These are phyloP conservation scores for Fomitopsis pulvina DNA, from an alignment of 768 basidiomycete genomes.

Conservation along the genomic window DNA sequence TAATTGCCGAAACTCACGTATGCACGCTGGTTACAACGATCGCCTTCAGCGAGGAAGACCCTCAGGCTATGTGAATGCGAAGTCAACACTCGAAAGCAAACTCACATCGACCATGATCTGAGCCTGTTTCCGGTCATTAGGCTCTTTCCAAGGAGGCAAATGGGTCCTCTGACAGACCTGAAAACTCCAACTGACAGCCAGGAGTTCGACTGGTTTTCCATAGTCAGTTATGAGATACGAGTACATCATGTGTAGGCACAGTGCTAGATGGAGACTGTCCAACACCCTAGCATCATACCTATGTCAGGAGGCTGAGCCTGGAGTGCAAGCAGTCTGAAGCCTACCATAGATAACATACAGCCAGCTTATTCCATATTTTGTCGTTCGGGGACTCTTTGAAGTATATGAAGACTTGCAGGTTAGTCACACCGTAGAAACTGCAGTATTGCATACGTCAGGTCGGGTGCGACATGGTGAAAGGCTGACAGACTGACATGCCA, in stretches of 20 bases:
- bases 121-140: slow-evolving; percentile 3
- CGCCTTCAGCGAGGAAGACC: too few species aligned
- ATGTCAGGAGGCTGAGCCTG: too few species aligned
- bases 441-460: too few species aligned
- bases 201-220: slow-evolving; percentile 9
- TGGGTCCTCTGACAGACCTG: slow-evolving; percentile 4
- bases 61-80: too few species aligned
- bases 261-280: slow-evolving; percentile 13
- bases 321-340: too few species aligned
- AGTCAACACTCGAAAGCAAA: too few species aligned
- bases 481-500: slow-evolving; percentile 9
- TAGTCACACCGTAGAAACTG: slow-evolving; percentile 16
- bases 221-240: slow-evolving; percentile 15
- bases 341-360: slow-evolving; percentile 14
- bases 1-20: slow-evolving; percentile 6
- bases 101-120: slow-evolving; percentile 15
- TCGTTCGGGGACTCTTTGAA: slow-evolving; percentile 12
- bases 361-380: slow-evolving; percentile 13
- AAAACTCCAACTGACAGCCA: slow-evolving; percentile 13
- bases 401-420: slow-evolving; percentile 14
- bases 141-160: too few species aligned
- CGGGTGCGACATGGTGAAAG: background rate
- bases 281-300: slow-evolving; percentile 9
- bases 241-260: slow-evolving; percentile 16
- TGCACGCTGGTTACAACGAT: slow-evolving; percentile 15